These are phyloP conservation scores for Stephania cephalantha DNA, from an alignment of 164 flowering plant species.

Conservation along the genomic window DNA sequence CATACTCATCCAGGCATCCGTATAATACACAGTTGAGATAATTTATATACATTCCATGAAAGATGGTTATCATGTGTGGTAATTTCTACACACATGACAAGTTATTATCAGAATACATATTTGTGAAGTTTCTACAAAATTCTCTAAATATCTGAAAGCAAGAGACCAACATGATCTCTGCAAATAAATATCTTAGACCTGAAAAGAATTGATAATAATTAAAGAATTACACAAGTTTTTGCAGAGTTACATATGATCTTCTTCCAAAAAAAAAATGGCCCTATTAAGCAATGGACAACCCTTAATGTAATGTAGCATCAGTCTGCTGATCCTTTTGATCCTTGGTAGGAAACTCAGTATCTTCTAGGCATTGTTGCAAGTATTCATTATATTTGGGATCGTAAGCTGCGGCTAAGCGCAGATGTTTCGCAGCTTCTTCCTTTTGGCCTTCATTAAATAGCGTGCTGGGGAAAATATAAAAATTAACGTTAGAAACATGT, in stretches of 20 bases:
- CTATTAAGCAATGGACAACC: not conserved
- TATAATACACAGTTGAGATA: too few species aligned
- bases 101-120: too few species aligned
- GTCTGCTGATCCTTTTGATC: constrained; percentile 25
- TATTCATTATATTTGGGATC: constrained; percentile 35
- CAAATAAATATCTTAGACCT: not conserved
- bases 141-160: too few species aligned
- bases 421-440: constrained; percentile 51
- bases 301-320: not conserved
- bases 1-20: too few species aligned
- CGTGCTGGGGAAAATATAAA: constrained; percentile 32
- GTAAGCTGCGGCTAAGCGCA: constrained; percentile 47
- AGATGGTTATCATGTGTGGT: too few species aligned
- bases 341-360: constrained; percentile 26
- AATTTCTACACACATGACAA: too few species aligned
- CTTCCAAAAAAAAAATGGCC: not conserved
- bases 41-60: too few species aligned
- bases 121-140: too few species aligned
- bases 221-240: not conserved
- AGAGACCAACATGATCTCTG: too few species aligned
- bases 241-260: not conserved
- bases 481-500: not conserved
- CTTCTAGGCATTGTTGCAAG: constrained; percentile 44
- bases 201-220: not conserved
- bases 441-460: constrained; percentile 39